Conservation (phyloP, 148 eudicot genomes). For the Vaccinium darrowii region DNA sequence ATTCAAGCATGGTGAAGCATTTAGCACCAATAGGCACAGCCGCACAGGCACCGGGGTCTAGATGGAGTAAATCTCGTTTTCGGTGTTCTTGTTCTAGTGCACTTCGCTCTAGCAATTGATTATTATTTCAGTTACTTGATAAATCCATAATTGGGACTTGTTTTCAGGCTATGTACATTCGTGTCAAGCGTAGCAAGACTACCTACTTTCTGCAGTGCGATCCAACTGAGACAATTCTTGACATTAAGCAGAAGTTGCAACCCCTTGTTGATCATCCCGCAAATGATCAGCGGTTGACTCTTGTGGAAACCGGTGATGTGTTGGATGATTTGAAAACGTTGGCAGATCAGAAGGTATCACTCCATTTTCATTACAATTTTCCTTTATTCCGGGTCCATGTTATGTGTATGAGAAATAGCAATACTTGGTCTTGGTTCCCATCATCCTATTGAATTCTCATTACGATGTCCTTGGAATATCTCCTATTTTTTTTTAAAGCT, state of each 20-base stretch:
- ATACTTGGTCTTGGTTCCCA: neutral
- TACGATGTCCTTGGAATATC: neutral
- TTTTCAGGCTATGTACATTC: slow-evolving; percentile 90
- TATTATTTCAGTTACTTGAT: neutral
- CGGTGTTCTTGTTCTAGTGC: neutral
- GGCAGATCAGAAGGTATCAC: slow-evolving; percentile 87
- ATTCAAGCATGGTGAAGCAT: neutral
- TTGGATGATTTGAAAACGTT: slow-evolving; percentile 79
- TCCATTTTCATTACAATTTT: neutral
- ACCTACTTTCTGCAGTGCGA: slow-evolving; percentile 93
- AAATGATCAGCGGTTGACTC: slow-evolving; percentile 67
- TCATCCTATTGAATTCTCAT: neutral
- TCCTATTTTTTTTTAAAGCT: neutral
- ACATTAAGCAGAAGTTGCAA: slow-evolving; percentile 76
- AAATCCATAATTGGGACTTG: slow-evolving; percentile 7
- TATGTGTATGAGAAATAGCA: neutral
- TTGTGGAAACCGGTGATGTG: slow-evolving; percentile 59
- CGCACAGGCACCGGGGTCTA: too few species aligned
- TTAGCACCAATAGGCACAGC: neutral
- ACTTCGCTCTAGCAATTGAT: neutral
- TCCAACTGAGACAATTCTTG: slow-evolving; percentile 70
- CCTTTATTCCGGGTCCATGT: neutral
- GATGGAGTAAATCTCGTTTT: neutral
- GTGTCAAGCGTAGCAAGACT: slow-evolving; percentile 81
- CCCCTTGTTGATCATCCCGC: slow-evolving; percentile 74